phyloP scores from a whole-genome alignment of 306 rosid genomes.

The Lablab purpureus region DNA sequence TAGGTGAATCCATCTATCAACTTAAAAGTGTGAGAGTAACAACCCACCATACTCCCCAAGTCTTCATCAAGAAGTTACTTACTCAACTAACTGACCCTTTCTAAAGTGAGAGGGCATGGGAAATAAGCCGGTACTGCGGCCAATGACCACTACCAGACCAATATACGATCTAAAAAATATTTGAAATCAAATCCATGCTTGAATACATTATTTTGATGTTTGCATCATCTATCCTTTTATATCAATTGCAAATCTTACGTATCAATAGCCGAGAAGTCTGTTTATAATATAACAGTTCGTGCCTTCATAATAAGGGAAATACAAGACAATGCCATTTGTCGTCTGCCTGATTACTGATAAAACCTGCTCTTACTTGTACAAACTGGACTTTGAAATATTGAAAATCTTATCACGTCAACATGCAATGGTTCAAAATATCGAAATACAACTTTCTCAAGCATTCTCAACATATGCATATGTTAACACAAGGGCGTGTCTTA shows the following conservation, averaged over 20 bases:
- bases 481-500: background rate
- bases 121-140: background rate
- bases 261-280: background rate
- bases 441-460: slow-evolving; percentile 20
- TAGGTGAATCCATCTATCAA: slow-evolving; percentile 43
- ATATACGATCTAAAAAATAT: slow-evolving; percentile 1
- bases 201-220: background rate
- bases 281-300: background rate
- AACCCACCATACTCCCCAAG: slow-evolving; percentile 31
- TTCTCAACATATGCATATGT: slow-evolving; percentile 20
- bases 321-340: background rate
- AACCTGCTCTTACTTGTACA: background rate
- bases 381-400: background rate
- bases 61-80: slow-evolving; percentile 27
- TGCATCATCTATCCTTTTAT: background rate
- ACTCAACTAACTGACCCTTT: slow-evolving; percentile 17
- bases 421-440: background rate
- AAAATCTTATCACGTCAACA: background rate
- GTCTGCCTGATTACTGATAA: background rate
- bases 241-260: background rate
- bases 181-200: background rate
- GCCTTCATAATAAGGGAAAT: background rate
- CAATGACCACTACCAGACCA: background rate
- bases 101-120: slow-evolving; percentile 9
- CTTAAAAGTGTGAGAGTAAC: slow-evolving; percentile 37